These are phyloP conservation scores for Naegleria fowleri DNA, from an alignment of 208 protist genomes.

Conservation along the genomic window DNA sequence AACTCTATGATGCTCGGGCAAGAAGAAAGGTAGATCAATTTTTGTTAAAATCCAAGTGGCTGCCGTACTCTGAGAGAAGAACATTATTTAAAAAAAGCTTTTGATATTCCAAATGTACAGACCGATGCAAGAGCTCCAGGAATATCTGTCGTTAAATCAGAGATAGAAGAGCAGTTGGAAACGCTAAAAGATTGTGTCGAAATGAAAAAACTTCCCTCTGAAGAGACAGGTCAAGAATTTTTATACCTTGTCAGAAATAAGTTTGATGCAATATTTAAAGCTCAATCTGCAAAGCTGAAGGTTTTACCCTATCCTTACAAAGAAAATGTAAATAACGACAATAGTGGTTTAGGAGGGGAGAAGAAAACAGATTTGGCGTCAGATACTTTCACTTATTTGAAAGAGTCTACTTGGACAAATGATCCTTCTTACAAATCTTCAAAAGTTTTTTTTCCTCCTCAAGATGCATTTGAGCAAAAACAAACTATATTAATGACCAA, in stretches of 20 bases:
- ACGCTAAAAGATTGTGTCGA: constrained; percentile 39
- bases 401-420: background rate
- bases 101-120: background rate
- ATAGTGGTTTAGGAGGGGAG: background rate
- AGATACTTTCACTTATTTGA: constrained; percentile 24
- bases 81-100: constrained; percentile 15
- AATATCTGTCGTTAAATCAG: constrained; percentile 24
- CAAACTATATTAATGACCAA: constrained; percentile 16
- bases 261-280: constrained; percentile 39
- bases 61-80: background rate
- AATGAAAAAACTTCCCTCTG: background rate
- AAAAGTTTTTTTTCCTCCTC: background rate
- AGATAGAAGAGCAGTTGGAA: constrained; percentile 39
- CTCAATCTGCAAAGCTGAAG: constrained; percentile 27
- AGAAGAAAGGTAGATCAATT: constrained; percentile 17
- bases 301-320: constrained; percentile 34
- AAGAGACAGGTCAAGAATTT: constrained; percentile 42
- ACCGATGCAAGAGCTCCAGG: constrained; percentile 5
- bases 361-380: background rate
- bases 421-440: background rate
- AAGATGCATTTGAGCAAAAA: background rate
- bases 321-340: background rate
- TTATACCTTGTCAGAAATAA: constrained; percentile 38
- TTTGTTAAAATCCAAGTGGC: background rate
- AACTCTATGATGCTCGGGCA: background rate